A percentile compares a stretch with the other conserved stretches of the same genome.
Conservation (phyloP, 2,329 filamentous ascomycete species). For the Rutstroemia sp. region DNA sequence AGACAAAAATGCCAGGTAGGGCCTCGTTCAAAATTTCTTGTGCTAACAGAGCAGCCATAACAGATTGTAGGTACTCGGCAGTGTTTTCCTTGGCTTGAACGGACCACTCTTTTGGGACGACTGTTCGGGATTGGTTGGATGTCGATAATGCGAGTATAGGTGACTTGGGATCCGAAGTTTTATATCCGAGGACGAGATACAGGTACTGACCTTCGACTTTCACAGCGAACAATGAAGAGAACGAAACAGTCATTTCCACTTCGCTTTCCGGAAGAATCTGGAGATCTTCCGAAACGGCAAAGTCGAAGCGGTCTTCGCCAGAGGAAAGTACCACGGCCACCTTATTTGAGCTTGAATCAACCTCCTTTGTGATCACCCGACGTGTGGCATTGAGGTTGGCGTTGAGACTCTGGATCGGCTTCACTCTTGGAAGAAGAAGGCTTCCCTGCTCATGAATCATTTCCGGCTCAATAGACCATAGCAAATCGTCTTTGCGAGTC, state of each 20-base stretch:
- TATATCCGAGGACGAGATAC: not conserved
- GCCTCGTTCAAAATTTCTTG: not conserved
- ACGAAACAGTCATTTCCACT: not conserved
- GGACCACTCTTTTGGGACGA: not conserved
- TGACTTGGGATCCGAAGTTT: not conserved
- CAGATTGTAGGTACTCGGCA: not conserved
- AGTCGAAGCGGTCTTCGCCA: not conserved
- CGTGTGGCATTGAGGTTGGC: slow-evolving; percentile 12
- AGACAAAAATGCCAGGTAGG: not conserved
- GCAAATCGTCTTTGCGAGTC: not conserved
- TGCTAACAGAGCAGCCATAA: not conserved
- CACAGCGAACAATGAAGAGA: not conserved
- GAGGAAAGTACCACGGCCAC: not conserved
- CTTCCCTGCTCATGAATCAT: slow-evolving; percentile 9
- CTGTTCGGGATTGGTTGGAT: not conserved
- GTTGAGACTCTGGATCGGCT: slow-evolving; percentile 8
- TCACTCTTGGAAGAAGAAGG: slow-evolving; percentile 14
- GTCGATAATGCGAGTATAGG: not conserved
- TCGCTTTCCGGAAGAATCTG: not conserved
- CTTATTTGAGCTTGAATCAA: not conserved
- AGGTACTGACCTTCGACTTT: not conserved
- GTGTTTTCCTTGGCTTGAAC: not conserved
- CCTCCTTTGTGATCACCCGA: slow-evolving; percentile 10
- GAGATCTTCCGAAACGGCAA: not conserved
- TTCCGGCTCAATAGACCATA: slow-evolving; percentile 18